These are phyloP conservation scores for Aureobasidium sp. DNA, from an alignment of 2,329 filamentous ascomycete genomes.

Conservation along the genomic window DNA sequence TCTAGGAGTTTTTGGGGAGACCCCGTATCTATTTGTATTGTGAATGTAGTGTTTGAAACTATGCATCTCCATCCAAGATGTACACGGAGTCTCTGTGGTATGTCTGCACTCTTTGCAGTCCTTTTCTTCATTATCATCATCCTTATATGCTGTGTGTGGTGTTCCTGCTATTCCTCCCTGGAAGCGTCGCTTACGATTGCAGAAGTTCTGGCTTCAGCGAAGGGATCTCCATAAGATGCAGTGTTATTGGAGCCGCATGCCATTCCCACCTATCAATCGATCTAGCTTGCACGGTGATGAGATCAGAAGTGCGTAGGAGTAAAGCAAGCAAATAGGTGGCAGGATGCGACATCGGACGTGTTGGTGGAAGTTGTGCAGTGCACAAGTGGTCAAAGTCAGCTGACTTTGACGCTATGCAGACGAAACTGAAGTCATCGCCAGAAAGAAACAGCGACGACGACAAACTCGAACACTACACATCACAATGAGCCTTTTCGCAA, in stretches of 20 bases:
- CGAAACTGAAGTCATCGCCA: constrained; percentile 11
- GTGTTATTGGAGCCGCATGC: background rate
- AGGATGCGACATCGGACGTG: background rate
- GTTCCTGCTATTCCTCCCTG: background rate
- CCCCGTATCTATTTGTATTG: too few relatives aligned
- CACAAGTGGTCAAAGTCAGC: background rate
- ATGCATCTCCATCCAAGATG: background rate
- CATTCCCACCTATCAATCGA: background rate
- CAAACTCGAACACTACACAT: background rate
- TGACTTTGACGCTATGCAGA: background rate
- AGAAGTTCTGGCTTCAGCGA: background rate
- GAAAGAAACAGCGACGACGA: background rate
- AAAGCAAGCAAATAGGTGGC: background rate
- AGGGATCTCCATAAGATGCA: background rate
- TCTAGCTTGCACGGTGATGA: background rate
- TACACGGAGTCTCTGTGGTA: background rate
- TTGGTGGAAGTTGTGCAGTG: background rate
- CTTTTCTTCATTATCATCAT: background rate
- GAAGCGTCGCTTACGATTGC: background rate
- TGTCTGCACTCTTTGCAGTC: background rate
- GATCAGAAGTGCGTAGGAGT: constrained; percentile 1
- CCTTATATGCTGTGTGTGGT: background rate
- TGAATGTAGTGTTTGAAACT: too few relatives aligned
- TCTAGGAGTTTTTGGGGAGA: too few relatives aligned
- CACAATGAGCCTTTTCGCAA: constrained; percentile 15